phyloP scores from a whole-genome alignment of 2,329 filamentous ascomycete genomes.

The Didymella exigua region DNA sequence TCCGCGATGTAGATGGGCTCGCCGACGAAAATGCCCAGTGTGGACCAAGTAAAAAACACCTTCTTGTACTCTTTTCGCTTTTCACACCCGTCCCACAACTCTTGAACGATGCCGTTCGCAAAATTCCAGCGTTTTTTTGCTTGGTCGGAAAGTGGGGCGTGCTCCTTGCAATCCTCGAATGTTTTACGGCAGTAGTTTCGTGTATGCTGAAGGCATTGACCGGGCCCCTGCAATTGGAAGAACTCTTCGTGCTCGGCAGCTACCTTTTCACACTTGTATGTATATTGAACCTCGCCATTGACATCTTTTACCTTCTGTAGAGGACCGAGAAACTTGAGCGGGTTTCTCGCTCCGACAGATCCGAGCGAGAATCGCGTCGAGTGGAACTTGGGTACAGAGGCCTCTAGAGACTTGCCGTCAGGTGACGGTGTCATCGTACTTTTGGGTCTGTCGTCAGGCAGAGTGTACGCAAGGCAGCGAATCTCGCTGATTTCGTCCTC shows the following conservation, averaged over 20 bases:
- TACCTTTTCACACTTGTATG: constrained; percentile 16
- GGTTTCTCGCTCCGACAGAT: constrained; percentile 24
- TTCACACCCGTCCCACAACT: constrained; percentile 24
- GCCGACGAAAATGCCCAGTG: constrained; percentile 26
- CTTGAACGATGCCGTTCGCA: constrained; percentile 21
- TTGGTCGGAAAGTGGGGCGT: constrained; percentile 8
- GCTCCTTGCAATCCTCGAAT: constrained; percentile 25
- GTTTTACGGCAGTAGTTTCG: constrained; percentile 27
- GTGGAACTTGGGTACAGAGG: constrained; percentile 6
- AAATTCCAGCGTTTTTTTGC: constrained; percentile 25
- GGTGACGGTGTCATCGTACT: background rate
- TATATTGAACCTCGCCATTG: constrained; percentile 25
- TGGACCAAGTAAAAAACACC: constrained; percentile 30
- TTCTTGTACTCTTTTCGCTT: constrained; percentile 21
- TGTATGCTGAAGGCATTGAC: constrained; percentile 26
- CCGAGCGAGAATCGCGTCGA: constrained; percentile 30
- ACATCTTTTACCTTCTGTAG: constrained; percentile 24
- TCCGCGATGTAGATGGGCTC: constrained; percentile 26
- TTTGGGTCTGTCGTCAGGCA: background rate
- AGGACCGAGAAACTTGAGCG: constrained; percentile 31
- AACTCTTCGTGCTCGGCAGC: constrained; percentile 30
- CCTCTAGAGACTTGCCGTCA: background rate
- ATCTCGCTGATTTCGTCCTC: constrained; percentile 31
- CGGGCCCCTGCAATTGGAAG: constrained; percentile 20
- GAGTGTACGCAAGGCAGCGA: constrained; percentile 25